These are phyloP conservation scores for Aspergillus niger DNA, from an alignment of 2,329 filamentous ascomycete species.

Conservation along the genomic window DNA sequence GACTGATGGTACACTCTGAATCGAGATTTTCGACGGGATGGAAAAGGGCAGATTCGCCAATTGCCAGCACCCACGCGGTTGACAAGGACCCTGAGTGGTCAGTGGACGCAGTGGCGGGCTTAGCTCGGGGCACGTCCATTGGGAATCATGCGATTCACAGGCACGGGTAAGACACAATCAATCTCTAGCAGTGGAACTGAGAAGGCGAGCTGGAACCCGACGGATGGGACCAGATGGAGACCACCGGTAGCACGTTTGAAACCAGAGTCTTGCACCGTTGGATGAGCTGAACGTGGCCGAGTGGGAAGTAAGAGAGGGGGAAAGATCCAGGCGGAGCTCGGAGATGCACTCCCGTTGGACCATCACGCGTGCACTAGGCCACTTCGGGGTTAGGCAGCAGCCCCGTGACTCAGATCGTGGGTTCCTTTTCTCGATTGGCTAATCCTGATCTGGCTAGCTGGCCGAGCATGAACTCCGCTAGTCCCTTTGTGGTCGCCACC, in stretches of 20 bases:
- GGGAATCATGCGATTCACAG: slow-evolving; percentile 7
- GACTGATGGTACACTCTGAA: not conserved
- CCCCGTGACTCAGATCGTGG: not conserved
- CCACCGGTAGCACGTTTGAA: not conserved
- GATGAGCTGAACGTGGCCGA: not conserved
- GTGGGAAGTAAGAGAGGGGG: not conserved
- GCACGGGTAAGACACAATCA: slow-evolving; percentile 11
- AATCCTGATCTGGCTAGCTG: not conserved
- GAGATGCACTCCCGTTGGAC: not conserved
- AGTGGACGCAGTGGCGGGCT: not conserved
- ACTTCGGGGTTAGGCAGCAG: not conserved
- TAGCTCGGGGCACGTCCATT: not conserved
- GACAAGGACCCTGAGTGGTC: not conserved
- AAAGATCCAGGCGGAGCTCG: not conserved
- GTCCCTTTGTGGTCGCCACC: not conserved
- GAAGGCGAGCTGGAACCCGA: not conserved
- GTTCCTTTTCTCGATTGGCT: not conserved
- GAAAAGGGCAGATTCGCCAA: not conserved
- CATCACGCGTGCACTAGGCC: not conserved
- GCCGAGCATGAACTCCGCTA: not conserved
- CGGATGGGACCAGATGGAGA: not conserved
- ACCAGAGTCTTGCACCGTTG: not conserved
- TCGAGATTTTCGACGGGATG: too few relatives aligned
- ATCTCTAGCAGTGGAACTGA: not conserved
- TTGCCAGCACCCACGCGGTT: not conserved